phyloP scores from a whole-genome alignment of 2,329 filamentous ascomycete genomes.

The Microascus cirrosus region DNA sequence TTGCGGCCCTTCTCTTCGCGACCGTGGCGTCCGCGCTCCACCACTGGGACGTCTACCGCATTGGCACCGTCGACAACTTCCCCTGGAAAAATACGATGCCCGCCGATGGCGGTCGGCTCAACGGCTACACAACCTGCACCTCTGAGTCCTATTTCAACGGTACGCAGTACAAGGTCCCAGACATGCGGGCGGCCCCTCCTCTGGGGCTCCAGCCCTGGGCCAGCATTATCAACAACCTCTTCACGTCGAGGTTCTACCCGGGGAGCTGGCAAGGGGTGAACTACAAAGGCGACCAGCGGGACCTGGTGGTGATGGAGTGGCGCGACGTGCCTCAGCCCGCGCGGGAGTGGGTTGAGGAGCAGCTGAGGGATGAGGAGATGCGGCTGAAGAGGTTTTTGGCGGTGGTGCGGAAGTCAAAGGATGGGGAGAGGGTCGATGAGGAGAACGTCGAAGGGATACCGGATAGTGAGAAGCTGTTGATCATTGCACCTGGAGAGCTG shows the following conservation, averaged over 20 bases:
- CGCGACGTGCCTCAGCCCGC: conserved; percentile 27
- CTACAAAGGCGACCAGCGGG: conserved; percentile 35
- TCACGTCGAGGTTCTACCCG: conserved; percentile 29
- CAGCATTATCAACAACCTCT: conserved; percentile 25
- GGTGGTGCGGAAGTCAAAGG: conserved; percentile 23
- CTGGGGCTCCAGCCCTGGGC: conserved; percentile 25
- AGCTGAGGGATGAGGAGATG: conserved; percentile 19
- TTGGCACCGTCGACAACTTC: conserved; percentile 22
- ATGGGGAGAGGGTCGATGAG: conserved; percentile 12
- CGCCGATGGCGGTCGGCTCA: not conserved
- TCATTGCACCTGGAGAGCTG: conserved; percentile 40
- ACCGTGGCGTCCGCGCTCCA: not conserved
- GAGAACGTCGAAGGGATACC: conserved; percentile 11
- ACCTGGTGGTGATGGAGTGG: conserved; percentile 34
- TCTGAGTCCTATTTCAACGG: conserved; percentile 22
- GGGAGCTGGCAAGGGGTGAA: conserved; percentile 41
- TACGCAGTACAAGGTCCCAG: conserved; percentile 29
- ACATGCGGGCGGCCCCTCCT: conserved; percentile 24
- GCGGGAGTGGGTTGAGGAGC: conserved; percentile 34
- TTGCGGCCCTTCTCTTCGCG: not conserved
- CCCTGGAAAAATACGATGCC: conserved; percentile 28
- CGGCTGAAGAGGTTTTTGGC: conserved; percentile 23
- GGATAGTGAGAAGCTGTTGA: conserved; percentile 22
- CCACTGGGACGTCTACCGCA: conserved; percentile 3
- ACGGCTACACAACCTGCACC: conserved; percentile 16